Evolutionary conservation across 306 rosid genomes (phyloP).

Genomic region (Comarum palustre): DNA sequence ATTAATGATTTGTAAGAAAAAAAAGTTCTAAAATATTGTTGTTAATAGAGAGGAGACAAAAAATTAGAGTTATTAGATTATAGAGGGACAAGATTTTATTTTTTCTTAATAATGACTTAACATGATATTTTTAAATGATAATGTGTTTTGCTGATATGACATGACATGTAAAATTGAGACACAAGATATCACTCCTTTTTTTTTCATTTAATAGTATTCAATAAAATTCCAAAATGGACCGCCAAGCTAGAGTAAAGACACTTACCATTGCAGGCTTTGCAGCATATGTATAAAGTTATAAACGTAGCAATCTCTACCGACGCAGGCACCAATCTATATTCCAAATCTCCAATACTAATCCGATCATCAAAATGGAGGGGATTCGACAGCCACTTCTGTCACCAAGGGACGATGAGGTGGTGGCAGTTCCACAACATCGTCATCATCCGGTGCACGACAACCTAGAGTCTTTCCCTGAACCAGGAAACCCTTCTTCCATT

Average conservation of each 20-base stretch:
- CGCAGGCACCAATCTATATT: neutral
- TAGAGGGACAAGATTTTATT: no score
- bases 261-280: neutral
- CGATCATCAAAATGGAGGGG: slow-evolving; percentile 25
- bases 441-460: neutral
- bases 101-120: no score
- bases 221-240: slow-evolving; percentile 7
- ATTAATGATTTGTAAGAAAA: no score
- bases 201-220: neutral
- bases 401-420: neutral
- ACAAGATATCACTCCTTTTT: no score
- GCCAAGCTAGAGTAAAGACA: neutral
- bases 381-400: slow-evolving; percentile 30
- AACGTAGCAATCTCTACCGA: neutral
- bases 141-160: no score
- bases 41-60: no score
- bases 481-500: slow-evolving; percentile 4
- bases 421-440: neutral
- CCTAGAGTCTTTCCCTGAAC: slow-evolving; percentile 28
- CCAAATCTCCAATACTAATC: neutral
- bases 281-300: no score
- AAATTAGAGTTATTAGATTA: no score
- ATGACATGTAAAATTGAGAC: no score
- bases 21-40: no score
- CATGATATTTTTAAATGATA: no score